These are phyloP conservation scores for Nicotiana paniculata DNA, from an alignment of 257 asterid species.

Conservation along the genomic window DNA sequence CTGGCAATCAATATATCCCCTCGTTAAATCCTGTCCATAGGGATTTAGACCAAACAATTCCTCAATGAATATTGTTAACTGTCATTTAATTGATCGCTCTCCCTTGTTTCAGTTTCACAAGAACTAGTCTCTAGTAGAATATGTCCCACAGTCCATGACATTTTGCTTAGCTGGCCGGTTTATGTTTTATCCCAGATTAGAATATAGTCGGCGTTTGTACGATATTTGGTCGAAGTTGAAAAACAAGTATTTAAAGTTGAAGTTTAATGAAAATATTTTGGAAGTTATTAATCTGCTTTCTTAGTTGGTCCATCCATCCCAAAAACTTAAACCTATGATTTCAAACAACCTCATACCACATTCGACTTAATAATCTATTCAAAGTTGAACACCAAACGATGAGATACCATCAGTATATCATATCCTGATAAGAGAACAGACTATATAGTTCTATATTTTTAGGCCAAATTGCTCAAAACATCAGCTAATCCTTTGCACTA, in stretches of 20 bases:
- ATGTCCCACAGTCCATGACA: neutral
- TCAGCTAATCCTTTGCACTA: neutral
- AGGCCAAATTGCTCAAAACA: neutral
- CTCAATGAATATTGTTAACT: neutral
- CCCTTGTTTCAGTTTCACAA: neutral
- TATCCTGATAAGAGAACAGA: neutral
- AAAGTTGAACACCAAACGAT: neutral
- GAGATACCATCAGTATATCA: neutral
- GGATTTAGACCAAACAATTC: neutral
- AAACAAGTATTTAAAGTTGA: neutral
- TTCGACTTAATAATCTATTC: neutral
- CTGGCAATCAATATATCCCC: too few species aligned
- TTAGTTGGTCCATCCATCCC: neutral
- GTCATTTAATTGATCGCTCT: neutral
- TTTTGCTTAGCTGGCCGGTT: neutral
- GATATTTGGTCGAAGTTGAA: neutral
- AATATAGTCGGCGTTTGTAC: neutral
- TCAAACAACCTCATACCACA: neutral
- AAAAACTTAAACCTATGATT: neutral
- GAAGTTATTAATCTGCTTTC: neutral
- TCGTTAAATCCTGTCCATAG: neutral
- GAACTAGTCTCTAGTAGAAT: neutral
- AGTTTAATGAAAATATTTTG: neutral
- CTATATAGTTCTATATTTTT: too few species aligned
- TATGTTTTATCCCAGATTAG: neutral